Evolutionary conservation across 352 stramenopile genomes (phyloP), one percentile per base, ranked within the genome.

Genomic region (Globisporangium spiculum): DNA sequence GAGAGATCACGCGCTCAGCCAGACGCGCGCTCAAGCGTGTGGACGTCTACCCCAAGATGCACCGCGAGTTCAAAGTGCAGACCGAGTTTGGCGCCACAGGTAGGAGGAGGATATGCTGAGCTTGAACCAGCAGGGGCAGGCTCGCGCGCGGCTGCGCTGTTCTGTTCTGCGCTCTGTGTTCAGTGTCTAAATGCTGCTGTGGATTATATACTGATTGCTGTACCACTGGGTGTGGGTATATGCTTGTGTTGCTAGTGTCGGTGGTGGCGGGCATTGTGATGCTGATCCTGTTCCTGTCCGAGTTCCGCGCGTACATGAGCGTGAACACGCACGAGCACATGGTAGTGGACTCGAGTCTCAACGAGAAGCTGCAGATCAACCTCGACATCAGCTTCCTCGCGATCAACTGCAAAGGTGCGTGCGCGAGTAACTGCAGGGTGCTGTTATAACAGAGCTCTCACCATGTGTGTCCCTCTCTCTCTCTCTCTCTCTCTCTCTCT

Each of bases 341-440:
- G 77, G 80, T 96, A 16, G 97, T 99, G 36, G 97, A 99, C 86
- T 98, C 91, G 34, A 94, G 79, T 44, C 81, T 99, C 60, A 89
- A 93, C 50, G 95, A 99, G 70, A 91, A 96, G 77, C 94, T 99
- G 65, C 81, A 92, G 73, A 98, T 99, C 72, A 97, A 98, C 77
- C 66, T 99, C 27, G 98, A 99, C 82, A 94, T 99, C 55, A 99
- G 97, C 50, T 99, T 99, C 74, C 94, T 98, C 30, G 83, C 87
- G 12, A 80, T 99, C 62, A 97, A 90, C 67, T 99, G 98, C 84
- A 83, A 93, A 69, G 83, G 79, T 84, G 61, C 22, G 66, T 56
- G 14, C 12, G 36, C 38, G 12, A 24, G 2, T 53, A 12, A 48
- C 30, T 34, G n/a, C 20, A 24, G 48, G n/a, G 5, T 14, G 16